phyloP scores from a whole-genome alignment of 768 basidiomycete species.

The Chiua virens region DNA sequence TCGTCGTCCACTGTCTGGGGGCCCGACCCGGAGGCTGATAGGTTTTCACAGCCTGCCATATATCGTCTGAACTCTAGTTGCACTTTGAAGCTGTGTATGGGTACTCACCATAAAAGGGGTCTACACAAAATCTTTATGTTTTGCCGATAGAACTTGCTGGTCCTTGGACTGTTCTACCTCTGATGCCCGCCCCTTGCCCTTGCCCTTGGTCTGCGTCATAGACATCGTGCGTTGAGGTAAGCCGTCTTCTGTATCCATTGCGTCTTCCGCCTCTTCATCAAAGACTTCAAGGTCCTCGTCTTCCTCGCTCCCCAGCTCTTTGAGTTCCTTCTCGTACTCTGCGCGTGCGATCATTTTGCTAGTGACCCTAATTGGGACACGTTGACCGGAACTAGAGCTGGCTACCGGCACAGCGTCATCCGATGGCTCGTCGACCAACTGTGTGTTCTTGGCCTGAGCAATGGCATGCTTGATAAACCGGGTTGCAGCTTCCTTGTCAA shows the following conservation, averaged over 20 bases:
- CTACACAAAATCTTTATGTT: conserved; percentile 52
- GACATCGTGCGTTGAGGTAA: not conserved
- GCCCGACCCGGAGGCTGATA: not conserved
- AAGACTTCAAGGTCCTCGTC: conserved; percentile 42
- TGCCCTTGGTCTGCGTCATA: conserved; percentile 31
- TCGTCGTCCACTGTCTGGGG: not conserved
- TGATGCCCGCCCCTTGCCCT: conserved; percentile 40
- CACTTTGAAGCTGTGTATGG: not conserved
- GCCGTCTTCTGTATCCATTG: conserved; percentile 7
- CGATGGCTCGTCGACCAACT: conserved; percentile 34
- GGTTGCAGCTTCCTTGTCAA: conserved; percentile 78
- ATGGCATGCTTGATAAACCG: conserved; percentile 88
- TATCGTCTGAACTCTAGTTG: not conserved
- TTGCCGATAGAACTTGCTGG: conserved; percentile 24
- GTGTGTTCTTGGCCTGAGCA: conserved; percentile 49
- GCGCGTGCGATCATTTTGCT: conserved; percentile 72
- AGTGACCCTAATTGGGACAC: conserved; percentile 57
- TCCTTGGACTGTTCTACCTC: conserved; percentile 16
- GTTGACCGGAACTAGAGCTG: conserved; percentile 20
- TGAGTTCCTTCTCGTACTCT: conserved; percentile 58
- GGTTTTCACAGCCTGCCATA: conserved; percentile 33
- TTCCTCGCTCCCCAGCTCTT: conserved; percentile 42
- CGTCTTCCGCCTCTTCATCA: conserved; percentile 23
- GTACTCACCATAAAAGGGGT: conserved; percentile 64
- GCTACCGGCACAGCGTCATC: conserved; percentile 3